These are phyloP conservation scores for Torulaspora delbrueckii DNA, from an alignment of 805 yeast genomes.

Conservation along the genomic window DNA sequence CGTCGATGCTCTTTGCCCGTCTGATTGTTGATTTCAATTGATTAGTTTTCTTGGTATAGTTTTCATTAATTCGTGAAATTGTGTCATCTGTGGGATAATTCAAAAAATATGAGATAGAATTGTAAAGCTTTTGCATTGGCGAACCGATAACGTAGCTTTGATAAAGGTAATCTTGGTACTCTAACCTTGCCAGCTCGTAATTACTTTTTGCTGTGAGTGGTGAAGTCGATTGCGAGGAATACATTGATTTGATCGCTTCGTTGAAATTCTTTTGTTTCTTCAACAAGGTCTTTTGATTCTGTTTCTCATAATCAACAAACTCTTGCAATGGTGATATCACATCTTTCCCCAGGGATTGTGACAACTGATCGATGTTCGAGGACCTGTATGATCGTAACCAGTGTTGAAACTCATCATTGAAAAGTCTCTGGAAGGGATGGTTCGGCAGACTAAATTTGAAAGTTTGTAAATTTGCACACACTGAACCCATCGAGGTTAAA, in stretches of 20 bases:
- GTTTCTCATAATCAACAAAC: constrained; percentile 2
- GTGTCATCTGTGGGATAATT: neutral
- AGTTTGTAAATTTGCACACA: neutral
- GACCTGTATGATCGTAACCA: constrained; percentile 1
- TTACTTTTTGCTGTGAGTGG: constrained; percentile 8
- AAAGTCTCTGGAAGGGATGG: constrained; percentile 5
- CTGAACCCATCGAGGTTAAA: constrained; percentile 1
- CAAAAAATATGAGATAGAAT: constrained; percentile 1
- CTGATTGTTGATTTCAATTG: constrained; percentile 3
- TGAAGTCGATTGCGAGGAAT: constrained; percentile 7
- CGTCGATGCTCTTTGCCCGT: constrained; percentile 2
- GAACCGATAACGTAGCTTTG: constrained; percentile 9
- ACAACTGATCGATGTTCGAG: neutral
- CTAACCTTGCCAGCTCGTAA: constrained; percentile 16
- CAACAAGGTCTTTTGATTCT: constrained; percentile 6
- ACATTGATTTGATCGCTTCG: constrained; percentile 14
- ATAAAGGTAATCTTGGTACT: constrained; percentile 12
- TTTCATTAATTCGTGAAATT: constrained; percentile 1
- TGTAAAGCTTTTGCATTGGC: constrained; percentile 6
- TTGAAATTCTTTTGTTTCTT: constrained; percentile 13
- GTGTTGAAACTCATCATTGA: constrained; percentile 4
- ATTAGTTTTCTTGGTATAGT: neutral
- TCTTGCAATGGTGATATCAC: constrained; percentile 10
- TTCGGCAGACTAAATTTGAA: neutral
- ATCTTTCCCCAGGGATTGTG: constrained; percentile 1